Evolutionary conservation across 2,329 filamentous ascomycete genomes (phyloP).

Genomic region (Colletotrichum euphorbiae): DNA sequence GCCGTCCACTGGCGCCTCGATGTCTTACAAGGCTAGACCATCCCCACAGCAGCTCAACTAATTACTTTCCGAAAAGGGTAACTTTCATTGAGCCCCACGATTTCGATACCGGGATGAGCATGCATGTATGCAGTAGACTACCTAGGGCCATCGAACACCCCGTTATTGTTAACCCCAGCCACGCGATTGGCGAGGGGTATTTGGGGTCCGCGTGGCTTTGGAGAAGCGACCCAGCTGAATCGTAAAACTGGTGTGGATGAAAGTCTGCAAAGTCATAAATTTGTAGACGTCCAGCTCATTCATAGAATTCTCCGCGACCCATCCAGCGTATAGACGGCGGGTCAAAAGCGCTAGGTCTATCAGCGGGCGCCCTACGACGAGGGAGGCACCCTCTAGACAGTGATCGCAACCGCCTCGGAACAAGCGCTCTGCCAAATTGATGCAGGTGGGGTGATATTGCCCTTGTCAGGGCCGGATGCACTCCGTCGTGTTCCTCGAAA

Average conservation of each 20-base stretch:
- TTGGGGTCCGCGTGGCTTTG: conserved; percentile 5
- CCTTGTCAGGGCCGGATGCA: neutral
- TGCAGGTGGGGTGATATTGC: neutral
- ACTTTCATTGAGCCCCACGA: conserved; percentile 14
- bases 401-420: neutral
- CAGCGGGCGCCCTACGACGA: neutral
- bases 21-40: neutral
- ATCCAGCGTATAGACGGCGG: neutral
- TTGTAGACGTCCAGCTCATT: neutral
- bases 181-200: conserved; percentile 19
- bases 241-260: neutral
- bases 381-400: conserved; percentile 3
- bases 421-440: neutral
- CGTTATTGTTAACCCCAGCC: conserved; percentile 22
- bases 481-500: neutral
- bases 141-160: neutral
- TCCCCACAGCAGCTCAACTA: neutral
- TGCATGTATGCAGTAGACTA: conserved; percentile 11
- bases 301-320: neutral
- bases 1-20: neutral
- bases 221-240: conserved; percentile 3
- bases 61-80: conserved; percentile 36
- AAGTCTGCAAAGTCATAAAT: conserved; percentile 7
- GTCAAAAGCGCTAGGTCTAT: neutral
- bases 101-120: conserved; percentile 10